phyloP scores from a whole-genome alignment of 768 basidiomycete species.

The Leucocoprinus leucothites region DNA sequence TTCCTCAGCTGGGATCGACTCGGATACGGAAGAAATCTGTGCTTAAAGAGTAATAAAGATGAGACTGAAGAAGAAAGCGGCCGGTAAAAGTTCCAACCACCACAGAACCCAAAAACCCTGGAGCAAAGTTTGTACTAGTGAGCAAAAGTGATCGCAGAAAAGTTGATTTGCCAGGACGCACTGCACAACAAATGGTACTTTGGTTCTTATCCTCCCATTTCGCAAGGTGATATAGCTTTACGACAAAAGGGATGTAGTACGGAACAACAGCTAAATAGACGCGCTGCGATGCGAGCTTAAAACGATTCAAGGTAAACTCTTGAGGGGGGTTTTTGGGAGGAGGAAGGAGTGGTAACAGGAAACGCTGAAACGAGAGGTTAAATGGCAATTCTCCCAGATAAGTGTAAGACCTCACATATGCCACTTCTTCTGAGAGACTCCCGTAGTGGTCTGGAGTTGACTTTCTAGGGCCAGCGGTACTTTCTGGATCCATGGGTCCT shows the following conservation, averaged over 20 bases:
- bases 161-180: constrained; percentile 37
- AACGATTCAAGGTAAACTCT: constrained; percentile 50
- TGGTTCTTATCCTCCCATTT: constrained; percentile 49
- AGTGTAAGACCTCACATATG: constrained; percentile 19
- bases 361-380: constrained; percentile 22
- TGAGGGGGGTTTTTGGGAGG: constrained; percentile 33
- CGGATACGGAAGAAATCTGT: constrained; percentile 52
- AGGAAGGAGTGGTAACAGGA: constrained; percentile 47
- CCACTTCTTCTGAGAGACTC: constrained; percentile 24
- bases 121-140: not conserved
- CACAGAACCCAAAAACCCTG: constrained; percentile 65
- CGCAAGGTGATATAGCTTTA: constrained; percentile 38
- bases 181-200: constrained; percentile 50
- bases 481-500: constrained; percentile 15
- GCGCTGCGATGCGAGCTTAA: constrained; percentile 50
- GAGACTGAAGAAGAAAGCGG: constrained; percentile 46
- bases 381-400: not conserved
- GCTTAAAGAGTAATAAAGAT: constrained; percentile 45
- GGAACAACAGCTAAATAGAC: constrained; percentile 53
- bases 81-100: constrained; percentile 54
- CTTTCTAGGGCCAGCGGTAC: not conserved
- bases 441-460: not conserved
- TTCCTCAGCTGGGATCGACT: constrained; percentile 49
- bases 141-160: not conserved
- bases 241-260: constrained; percentile 43